Base-by-base conservation (phyloP, 192 early-diverging fungal species). In the Backusella tuberculispora region DNA sequence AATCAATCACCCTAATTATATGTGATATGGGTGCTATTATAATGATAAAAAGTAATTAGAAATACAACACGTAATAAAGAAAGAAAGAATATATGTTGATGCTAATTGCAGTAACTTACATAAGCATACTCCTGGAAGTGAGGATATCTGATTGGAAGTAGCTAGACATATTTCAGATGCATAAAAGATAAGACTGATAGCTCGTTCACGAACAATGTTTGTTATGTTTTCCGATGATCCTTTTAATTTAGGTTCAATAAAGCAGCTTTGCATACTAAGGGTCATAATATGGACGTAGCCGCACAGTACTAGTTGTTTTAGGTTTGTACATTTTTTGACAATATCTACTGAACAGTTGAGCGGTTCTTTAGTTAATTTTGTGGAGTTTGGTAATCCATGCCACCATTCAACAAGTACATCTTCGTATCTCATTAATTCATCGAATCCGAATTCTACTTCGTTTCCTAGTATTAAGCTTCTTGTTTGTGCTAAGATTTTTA, bases 381-480 rank as follows among this genome's bases (percentile, higher is more conserved):
- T 40, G 6, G 60, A 17, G 2, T 72, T 41, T 0, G 71, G 71
- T 17, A 72, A 63, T 3, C 21, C 38, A 9, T 72, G n/a, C 71
- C 71, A 72, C 71, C 71, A 72, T n/a, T 24, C 10, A 3, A 7
- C 7, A 19, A 63, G 19, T 13, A 43, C 6, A 6, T 63, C 50
- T 44, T 72, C 71, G 10, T 63, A 63, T 42, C 6, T 41, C 5
- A 63, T 34, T 4, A 72, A 42, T 12, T 72, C 37, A 26, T 72
- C 71, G 19, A 72, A 17, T 8, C 41, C 60, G n/a, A 72, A 38
- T 38, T 63, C 71, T 15, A 17, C 71, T 8, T 42, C 12, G 1
- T 40, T 4, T 34, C 71, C 71, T 14, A 63, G 26, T 7, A 38
- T 19, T 21, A 72, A 10, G 13, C 41, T 29, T 19, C 48, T 21